Evolutionary conservation across 2,329 filamentous ascomycete genomes (phyloP).

Genomic region (Ceratocystis smalleyi): DNA sequence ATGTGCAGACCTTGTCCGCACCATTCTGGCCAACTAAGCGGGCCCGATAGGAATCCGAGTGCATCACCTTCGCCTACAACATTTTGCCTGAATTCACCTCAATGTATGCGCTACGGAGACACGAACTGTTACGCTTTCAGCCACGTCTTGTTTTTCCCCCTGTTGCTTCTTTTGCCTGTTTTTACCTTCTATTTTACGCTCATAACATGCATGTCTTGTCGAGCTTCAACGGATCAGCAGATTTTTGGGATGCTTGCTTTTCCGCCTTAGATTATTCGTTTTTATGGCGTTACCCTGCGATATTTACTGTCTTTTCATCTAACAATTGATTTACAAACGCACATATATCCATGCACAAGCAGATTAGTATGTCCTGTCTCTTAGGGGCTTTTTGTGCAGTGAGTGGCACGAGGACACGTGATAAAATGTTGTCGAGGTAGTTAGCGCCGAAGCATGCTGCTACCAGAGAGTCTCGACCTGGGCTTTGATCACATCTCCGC

Average conservation of each 20-base stretch:
- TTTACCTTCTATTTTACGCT: constrained; percentile 2
- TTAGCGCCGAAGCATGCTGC: too few species aligned
- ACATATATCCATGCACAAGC: neutral
- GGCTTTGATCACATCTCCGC: too few species aligned
- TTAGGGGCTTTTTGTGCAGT: neutral
- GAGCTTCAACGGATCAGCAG: neutral
- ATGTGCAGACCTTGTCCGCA: constrained; percentile 58
- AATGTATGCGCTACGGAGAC: constrained; percentile 8
- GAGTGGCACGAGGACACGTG: neutral
- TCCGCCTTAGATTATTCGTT: neutral
- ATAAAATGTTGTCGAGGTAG: neutral
- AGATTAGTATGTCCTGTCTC: neutral
- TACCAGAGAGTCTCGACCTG: too few species aligned
- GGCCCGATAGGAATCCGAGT: neutral
- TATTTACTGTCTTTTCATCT: neutral
- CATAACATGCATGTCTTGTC: neutral
- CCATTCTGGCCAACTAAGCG: constrained; percentile 65
- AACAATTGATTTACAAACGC: constrained; percentile 6
- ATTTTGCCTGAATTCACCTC: constrained; percentile 4
- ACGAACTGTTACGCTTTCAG: constrained; percentile 16
- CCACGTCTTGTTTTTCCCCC: neutral
- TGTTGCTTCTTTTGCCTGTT: neutral
- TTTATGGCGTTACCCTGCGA: constrained; percentile 1
- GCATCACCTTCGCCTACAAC: constrained; percentile 4
- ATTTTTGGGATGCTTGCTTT: constrained; percentile 2